Percentiles rank a stretch among this genome's conserved stretches.
These are phyloP conservation scores for Aspergillus tanneri DNA, from an alignment of 2,329 filamentous ascomycete genomes.

Conservation along the genomic window DNA sequence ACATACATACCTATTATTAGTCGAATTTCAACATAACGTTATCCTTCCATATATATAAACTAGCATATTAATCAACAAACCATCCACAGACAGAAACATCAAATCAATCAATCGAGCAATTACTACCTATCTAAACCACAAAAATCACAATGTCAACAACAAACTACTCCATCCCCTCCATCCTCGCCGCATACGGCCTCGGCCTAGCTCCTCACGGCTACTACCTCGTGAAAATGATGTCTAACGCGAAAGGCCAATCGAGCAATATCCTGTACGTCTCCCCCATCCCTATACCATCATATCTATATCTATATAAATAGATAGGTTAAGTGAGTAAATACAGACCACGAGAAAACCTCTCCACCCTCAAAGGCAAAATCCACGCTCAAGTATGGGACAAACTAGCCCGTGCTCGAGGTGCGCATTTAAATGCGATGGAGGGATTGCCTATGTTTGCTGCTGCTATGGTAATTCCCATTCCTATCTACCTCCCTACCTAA, in stretches of 20 bases:
- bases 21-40: too few species aligned
- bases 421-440: slow-evolving; percentile 39
- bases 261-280: slow-evolving; percentile 31
- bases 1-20: too few species aligned
- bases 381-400: slow-evolving; percentile 22
- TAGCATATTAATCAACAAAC: too few species aligned
- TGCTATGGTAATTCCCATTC: slow-evolving; percentile 25
- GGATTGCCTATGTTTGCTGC: slow-evolving; percentile 36
- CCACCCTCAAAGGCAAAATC: slow-evolving; percentile 28
- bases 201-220: slow-evolving; percentile 33
- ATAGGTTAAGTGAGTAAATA: too few species aligned
- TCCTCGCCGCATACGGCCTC: slow-evolving; percentile 32
- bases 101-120: too few species aligned
- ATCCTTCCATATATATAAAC: too few species aligned
- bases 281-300: too few species aligned
- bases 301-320: too few species aligned
- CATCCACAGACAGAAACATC: too few species aligned
- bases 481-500: background rate
- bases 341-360: slow-evolving; percentile 35
- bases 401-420: slow-evolving; percentile 30
- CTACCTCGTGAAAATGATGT: slow-evolving; percentile 33
- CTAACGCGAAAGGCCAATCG: slow-evolving; percentile 27
- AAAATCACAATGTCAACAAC: slow-evolving; percentile 16
- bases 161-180: slow-evolving; percentile 34
- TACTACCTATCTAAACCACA: background rate